Base-by-base conservation (phyloP, 1,284 basidiomycete species). In the Sanghuangporus weigelae region DNA sequence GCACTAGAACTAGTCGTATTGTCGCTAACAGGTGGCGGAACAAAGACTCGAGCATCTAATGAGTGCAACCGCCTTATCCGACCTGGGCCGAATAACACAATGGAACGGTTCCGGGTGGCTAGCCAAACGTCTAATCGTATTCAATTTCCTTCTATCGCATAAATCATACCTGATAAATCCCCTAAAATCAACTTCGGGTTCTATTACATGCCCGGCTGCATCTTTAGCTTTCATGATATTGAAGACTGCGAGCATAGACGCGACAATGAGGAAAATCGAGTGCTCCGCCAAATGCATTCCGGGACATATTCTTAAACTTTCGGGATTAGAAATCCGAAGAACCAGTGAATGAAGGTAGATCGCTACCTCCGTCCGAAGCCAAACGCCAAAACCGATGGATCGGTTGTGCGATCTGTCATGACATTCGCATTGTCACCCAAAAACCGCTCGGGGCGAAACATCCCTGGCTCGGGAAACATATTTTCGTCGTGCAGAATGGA, bases 271-370 rank as follows among this genome's bases (percentile, higher is more conserved):
- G 68, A 75, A 77, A 39, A 76, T 67, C 63, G 74, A 73, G 59
- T 68, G 71, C 59, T 73, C 71, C 10, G 75, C 72, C 31, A 76
- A 68, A 64, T 69, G 70, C 69, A 73, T 72, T 1, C 75, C 76
- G 1, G 74, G 73, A 61, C 74, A 76, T 8, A 66, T 66, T 49
- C 66, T 68, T 39, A 8, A 12, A 35, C 0, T 46, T 46, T 19
- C 16, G 21, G 36, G 35, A 10, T 40, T 19, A 57, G 12, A 12
- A 50, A 12, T 46, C 51, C 12, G 48, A 36, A 26, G 42, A 58
- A 42, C 10, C 53, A 48, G 31, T 6, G 21, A 64, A 63, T n/a
- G 64, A 67, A 7, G 40, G n/a, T 10, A 56, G 42, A 16, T 16
- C 38, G 62, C 11, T 59, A 69, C 70, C 73, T 68, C 21, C 72